A percentile compares a stretch with the other conserved stretches of the same genome.
Evolutionary conservation across 306 rosid genomes (phyloP).

Genomic region (Cucurbita moschata): DNA sequence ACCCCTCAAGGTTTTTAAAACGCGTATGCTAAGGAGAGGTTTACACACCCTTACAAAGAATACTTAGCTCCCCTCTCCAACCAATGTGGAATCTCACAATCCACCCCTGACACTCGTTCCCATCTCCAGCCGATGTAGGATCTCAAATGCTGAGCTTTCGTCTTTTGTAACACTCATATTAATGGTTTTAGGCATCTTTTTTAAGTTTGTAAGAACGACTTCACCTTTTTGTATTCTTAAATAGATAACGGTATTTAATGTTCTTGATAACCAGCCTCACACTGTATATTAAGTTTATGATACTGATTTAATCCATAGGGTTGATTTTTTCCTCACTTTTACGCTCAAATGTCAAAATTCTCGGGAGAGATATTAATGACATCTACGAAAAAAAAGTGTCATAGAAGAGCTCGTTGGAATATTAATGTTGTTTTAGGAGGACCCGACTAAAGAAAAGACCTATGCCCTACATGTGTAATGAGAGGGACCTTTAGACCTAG

Average conservation of each 20-base stretch:
- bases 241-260: background rate
- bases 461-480: background rate
- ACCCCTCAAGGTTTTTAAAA: too few relatives aligned
- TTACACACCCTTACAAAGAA: too few relatives aligned
- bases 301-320: background rate
- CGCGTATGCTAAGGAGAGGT: too few relatives aligned
- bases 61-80: too few relatives aligned
- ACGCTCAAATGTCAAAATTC: background rate
- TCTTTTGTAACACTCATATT: too few relatives aligned
- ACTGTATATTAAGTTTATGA: background rate
- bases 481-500: background rate
- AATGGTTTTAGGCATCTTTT: too few relatives aligned
- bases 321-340: background rate
- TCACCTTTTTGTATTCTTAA: too few relatives aligned
- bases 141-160: too few relatives aligned
- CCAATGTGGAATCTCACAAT: too few relatives aligned
- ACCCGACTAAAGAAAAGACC: background rate
- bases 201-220: too few relatives aligned
- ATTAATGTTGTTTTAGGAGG: background rate
- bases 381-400: background rate
- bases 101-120: too few relatives aligned
- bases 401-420: constrained; percentile 1
- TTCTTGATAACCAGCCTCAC: background rate
- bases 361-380: background rate
- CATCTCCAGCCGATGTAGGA: too few relatives aligned